phyloP scores from a whole-genome alignment of 2,329 filamentous ascomycete species.

The Penicillium sp. region DNA sequence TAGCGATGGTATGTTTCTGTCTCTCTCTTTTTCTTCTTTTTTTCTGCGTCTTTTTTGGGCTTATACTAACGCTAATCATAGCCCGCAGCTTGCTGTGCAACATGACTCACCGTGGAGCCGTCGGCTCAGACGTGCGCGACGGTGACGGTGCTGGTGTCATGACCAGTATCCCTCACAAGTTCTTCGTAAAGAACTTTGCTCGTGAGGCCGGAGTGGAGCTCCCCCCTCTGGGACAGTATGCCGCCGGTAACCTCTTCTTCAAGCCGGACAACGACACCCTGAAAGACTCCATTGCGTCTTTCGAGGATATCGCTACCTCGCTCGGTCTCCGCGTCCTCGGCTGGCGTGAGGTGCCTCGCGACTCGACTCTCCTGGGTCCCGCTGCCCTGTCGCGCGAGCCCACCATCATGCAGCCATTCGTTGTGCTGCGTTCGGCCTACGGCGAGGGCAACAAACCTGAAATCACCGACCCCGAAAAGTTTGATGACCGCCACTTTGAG shows the following conservation, averaged over 20 bases:
- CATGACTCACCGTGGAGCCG: slow-evolving; percentile 99
- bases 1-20: slow-evolving; percentile 73
- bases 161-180: slow-evolving; percentile 97
- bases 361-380: slow-evolving; percentile 88
- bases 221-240: slow-evolving; percentile 87
- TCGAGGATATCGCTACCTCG: slow-evolving; percentile 88
- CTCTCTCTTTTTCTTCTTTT: background rate
- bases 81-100: slow-evolving; percentile 94
- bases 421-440: slow-evolving; percentile 82
- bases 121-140: slow-evolving; percentile 95
- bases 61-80: slow-evolving; percentile 41
- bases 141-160: slow-evolving; percentile 98
- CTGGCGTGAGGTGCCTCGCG: slow-evolving; percentile 92
- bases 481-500: slow-evolving; percentile 84
- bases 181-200: slow-evolving; percentile 98
- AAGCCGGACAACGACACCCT: slow-evolving; percentile 90
- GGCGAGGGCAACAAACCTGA: slow-evolving; percentile 75
- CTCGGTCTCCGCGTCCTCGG: slow-evolving; percentile 86
- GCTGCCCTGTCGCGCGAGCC: slow-evolving; percentile 92
- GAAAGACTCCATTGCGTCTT: slow-evolving; percentile 83
- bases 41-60: background rate
- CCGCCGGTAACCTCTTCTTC: slow-evolving; percentile 96
- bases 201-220: slow-evolving; percentile 83
- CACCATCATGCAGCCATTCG: slow-evolving; percentile 90
- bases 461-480: slow-evolving; percentile 70